These are phyloP conservation scores for Schizosaccharomyces osmophilus DNA, from an alignment of 805 yeast genomes.

Conservation along the genomic window DNA sequence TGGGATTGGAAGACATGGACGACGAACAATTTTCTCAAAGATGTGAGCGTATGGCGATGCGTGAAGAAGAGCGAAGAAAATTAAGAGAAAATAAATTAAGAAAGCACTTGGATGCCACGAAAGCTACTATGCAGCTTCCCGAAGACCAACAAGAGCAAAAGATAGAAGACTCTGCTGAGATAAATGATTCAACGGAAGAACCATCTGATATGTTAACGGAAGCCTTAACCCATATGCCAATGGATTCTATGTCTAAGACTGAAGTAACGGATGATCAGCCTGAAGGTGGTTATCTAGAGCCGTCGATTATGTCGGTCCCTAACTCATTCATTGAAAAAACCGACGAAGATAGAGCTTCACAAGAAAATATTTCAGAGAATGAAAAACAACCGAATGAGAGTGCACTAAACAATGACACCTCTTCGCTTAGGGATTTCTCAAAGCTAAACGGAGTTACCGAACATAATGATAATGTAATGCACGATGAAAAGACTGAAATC, in stretches of 20 bases:
- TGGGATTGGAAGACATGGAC: conserved; percentile 68
- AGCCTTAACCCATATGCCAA: neutral
- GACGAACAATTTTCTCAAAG: conserved; percentile 47
- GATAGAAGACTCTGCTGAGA: neutral
- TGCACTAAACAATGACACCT: no score
- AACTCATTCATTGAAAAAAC: neutral
- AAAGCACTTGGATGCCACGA: neutral
- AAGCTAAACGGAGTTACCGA: neutral
- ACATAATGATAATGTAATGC: neutral
- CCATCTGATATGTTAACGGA: neutral
- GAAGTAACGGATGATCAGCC: neutral
- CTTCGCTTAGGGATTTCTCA: neutral
- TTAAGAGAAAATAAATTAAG: neutral
- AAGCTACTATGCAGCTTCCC: neutral
- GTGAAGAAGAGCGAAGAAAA: conserved; percentile 21
- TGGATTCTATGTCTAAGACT: neutral
- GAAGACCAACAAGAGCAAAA: neutral
- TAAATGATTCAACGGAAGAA: neutral
- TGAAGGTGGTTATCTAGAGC: neutral
- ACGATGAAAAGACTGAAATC: neutral
- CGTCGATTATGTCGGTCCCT: neutral
- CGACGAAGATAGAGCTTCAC: no score
- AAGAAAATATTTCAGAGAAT: no score
- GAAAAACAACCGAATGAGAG: no score
- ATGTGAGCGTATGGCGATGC: conserved; percentile 44